A percentile compares a stretch with the other conserved stretches of the same genome.
Conservation (phyloP, 2,329 filamentous ascomycete genomes). For the Calycina herbarum region DNA sequence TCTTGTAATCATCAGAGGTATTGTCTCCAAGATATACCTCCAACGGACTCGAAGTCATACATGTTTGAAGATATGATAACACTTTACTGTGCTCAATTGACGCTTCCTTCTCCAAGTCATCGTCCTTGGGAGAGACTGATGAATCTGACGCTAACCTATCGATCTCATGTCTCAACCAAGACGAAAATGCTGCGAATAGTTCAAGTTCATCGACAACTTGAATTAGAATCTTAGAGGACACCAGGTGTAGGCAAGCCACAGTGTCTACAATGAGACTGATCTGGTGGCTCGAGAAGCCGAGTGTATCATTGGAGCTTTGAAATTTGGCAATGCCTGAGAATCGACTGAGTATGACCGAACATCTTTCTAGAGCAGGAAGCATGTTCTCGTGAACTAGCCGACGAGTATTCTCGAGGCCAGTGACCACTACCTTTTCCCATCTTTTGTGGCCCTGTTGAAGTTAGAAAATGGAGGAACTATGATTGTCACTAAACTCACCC, state of each 20-base stretch:
- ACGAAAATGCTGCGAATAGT: slow-evolving; percentile 75
- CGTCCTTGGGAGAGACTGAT: slow-evolving; percentile 58
- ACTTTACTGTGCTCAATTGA: slow-evolving; percentile 72
- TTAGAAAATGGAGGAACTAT: slow-evolving; percentile 16
- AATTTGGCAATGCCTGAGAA: slow-evolving; percentile 83
- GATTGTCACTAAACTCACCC: slow-evolving; percentile 51
- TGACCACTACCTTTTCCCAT: slow-evolving; percentile 85
- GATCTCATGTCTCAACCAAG: slow-evolving; percentile 82
- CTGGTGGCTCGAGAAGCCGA: slow-evolving; percentile 65
- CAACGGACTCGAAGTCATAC: slow-evolving; percentile 66
- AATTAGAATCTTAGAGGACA: slow-evolving; percentile 71
- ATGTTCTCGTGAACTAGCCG: slow-evolving; percentile 83
- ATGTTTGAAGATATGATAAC: slow-evolving; percentile 73
- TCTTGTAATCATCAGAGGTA: slow-evolving; percentile 51
- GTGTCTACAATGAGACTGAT: slow-evolving; percentile 68
- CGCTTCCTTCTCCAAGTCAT: slow-evolving; percentile 75
- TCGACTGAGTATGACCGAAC: slow-evolving; percentile 76
- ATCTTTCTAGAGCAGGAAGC: slow-evolving; percentile 82
- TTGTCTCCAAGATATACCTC: slow-evolving; percentile 58
- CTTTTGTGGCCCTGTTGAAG: slow-evolving; percentile 75
- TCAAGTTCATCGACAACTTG: slow-evolving; percentile 74
- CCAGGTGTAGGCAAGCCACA: slow-evolving; percentile 71
- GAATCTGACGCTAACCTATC: slow-evolving; percentile 70
- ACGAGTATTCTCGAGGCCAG: slow-evolving; percentile 75
- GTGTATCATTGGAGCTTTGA: slow-evolving; percentile 63